Evolutionary conservation across 208 protist genomes (phyloP).

Genomic region (Polymyxa betae): DNA sequence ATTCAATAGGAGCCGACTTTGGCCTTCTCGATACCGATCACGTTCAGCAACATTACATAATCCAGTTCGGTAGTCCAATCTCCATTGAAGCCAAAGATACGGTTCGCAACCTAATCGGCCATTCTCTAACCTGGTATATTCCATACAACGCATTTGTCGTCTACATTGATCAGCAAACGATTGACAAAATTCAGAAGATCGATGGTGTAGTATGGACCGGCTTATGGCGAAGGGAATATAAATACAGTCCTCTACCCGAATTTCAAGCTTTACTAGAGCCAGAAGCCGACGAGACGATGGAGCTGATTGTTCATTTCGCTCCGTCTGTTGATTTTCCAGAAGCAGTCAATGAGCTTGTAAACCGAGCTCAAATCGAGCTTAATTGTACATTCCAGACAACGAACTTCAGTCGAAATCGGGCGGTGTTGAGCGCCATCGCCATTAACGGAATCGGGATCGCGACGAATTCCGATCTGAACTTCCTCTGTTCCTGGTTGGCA

Average conservation of each 20-base stretch:
- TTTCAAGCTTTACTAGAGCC: not conserved
- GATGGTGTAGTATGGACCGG: not conserved
- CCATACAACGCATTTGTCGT: slow-evolving; percentile 42
- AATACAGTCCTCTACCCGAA: not conserved
- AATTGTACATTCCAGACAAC: not conserved
- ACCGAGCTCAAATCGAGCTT: not conserved
- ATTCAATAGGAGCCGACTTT: not conserved
- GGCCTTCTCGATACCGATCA: not conserved
- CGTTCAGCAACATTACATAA: not conserved
- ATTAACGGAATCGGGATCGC: not conserved
- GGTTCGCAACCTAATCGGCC: not conserved
- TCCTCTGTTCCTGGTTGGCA: not conserved
- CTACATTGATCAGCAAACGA: not conserved
- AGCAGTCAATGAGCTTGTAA: not conserved
- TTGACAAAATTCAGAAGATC: not conserved
- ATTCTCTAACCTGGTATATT: not conserved
- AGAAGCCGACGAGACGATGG: not conserved
- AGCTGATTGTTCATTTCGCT: not conserved
- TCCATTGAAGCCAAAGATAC: not conserved
- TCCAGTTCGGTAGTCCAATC: not conserved
- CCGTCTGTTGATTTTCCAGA: not conserved
- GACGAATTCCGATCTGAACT: not conserved
- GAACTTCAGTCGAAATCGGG: not conserved
- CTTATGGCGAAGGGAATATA: not conserved
- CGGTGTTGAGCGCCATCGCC: not conserved